Conservation (phyloP, 345 rosid genomes). For the Camelina hispida region DNA sequence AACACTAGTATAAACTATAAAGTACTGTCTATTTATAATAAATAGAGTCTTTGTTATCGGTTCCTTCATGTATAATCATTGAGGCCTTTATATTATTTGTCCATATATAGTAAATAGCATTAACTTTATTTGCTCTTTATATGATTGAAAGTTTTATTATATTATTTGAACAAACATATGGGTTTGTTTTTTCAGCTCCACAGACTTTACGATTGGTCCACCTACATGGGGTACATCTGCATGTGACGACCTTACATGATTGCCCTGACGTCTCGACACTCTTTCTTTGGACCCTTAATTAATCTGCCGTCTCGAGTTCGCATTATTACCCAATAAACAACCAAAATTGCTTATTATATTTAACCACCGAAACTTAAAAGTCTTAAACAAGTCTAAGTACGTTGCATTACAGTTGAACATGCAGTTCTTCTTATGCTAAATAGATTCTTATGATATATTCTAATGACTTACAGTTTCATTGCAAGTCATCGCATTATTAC, state of each 20-base stretch:
- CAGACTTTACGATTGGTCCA: conserved; percentile 45
- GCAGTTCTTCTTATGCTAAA: conserved; percentile 23
- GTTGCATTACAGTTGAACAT: conserved; percentile 42
- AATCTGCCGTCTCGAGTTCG: conserved; percentile 29
- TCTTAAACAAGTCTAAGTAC: conserved; percentile 19
- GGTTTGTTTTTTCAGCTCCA: conserved; percentile 24
- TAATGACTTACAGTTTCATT: conserved; percentile 1
- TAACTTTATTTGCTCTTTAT: conserved; percentile 27
- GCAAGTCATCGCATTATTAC: conserved; percentile 10
- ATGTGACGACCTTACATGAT: conserved; percentile 44
- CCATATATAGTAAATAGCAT: conserved; percentile 27
- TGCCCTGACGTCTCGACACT: conserved; percentile 27
- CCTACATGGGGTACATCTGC: conserved; percentile 42
- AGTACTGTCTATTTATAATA: too few relatives aligned
- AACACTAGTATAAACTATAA: too few relatives aligned
- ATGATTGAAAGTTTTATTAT: conserved; percentile 31
- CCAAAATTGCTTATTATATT: neutral
- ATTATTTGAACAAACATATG: conserved; percentile 30
- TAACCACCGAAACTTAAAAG: conserved; percentile 24
- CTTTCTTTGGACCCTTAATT: conserved; percentile 33
- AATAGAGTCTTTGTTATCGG: neutral
- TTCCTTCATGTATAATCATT: conserved; percentile 14
- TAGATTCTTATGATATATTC: conserved; percentile 1
- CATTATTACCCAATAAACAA: conserved; percentile 34
- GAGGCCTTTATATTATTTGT: conserved; percentile 20